A percentile compares a stretch with the other conserved stretches of the same genome.
These are phyloP conservation scores for Diplotaxis tenuifolia DNA, from an alignment of 345 rosid species.

Conservation along the genomic window DNA sequence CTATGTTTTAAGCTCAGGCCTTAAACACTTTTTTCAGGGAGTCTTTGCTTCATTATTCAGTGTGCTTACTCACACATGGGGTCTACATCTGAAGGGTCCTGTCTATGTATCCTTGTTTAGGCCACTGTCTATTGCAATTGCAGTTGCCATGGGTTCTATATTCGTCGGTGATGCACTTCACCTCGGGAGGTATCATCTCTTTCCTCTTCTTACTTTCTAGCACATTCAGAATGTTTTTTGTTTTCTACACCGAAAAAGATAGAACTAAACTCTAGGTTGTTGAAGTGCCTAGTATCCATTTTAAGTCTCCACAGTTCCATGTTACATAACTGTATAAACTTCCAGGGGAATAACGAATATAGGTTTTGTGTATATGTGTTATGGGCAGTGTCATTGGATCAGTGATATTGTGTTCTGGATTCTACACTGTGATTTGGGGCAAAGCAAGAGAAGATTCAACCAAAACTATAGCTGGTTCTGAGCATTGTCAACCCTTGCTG, in stretches of 20 bases:
- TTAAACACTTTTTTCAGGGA: background rate
- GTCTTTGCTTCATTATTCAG: background rate
- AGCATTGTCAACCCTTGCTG: conserved; percentile 15
- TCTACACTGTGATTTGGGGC: conserved; percentile 44
- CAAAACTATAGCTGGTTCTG: conserved; percentile 1
- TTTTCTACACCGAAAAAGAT: background rate
- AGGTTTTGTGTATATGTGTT: background rate
- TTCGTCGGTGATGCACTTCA: conserved; percentile 40
- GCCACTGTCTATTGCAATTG: conserved; percentile 44
- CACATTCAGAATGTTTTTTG: background rate
- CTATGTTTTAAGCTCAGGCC: background rate
- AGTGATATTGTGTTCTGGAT: conserved; percentile 30
- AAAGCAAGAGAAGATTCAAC: conserved; percentile 37
- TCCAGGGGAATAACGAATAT: background rate
- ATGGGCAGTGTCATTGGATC: conserved; percentile 31
- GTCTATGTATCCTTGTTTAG: conserved; percentile 42
- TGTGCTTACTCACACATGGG: background rate
- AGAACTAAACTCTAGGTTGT: background rate
- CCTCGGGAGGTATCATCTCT: conserved; percentile 36
- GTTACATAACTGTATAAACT: background rate
- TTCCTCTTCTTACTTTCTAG: background rate
- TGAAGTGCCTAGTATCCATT: background rate
- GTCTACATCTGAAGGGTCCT: conserved; percentile 42
- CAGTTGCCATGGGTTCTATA: conserved; percentile 36
- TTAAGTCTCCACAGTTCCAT: background rate